These are phyloP conservation scores for Lunularia cruciata DNA, from an alignment of 225 moss, liverwort and hornwort species.

Conservation along the genomic window DNA sequence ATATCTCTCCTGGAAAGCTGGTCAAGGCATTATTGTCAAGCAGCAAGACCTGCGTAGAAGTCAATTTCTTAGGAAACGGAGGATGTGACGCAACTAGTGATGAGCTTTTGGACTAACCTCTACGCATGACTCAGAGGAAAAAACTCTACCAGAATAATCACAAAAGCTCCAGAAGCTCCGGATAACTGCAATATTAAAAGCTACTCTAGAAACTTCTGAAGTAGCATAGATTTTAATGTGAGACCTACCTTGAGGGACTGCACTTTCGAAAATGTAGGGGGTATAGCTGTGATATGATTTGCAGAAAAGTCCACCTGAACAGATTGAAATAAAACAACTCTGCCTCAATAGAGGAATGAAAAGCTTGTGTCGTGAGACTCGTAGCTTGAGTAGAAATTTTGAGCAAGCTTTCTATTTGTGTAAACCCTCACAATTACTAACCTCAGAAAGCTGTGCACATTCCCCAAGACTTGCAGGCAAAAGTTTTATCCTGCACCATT, in stretches of 20 bases:
- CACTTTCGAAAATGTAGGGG: constrained; percentile 63
- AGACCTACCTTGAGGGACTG: constrained; percentile 66
- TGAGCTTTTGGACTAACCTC: too few relatives aligned
- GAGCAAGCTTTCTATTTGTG: background rate
- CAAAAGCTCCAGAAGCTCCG: too few relatives aligned
- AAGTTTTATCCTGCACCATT: constrained; percentile 57
- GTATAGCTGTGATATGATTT: constrained; percentile 66
- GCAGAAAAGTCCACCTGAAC: constrained; percentile 68
- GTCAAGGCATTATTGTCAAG: constrained; percentile 88
- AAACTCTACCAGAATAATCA: too few relatives aligned
- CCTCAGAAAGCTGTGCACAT: constrained; percentile 84
- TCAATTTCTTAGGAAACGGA: too few relatives aligned
- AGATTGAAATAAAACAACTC: background rate
- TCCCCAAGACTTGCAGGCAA: constrained; percentile 64
- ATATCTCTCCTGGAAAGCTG: constrained; percentile 70
- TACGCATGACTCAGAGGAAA: background rate
- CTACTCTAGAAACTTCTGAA: too few relatives aligned
- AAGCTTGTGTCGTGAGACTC: too few relatives aligned
- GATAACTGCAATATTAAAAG: too few relatives aligned
- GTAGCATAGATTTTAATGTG: too few relatives aligned
- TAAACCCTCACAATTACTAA: constrained; percentile 37
- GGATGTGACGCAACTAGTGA: too few relatives aligned
- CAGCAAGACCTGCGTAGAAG: constrained; percentile 73
- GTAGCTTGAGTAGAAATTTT: background rate
- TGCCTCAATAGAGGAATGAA: background rate